Base-by-base conservation (phyloP, 805 yeast genomes). In the Spathaspora boniae region DNA sequence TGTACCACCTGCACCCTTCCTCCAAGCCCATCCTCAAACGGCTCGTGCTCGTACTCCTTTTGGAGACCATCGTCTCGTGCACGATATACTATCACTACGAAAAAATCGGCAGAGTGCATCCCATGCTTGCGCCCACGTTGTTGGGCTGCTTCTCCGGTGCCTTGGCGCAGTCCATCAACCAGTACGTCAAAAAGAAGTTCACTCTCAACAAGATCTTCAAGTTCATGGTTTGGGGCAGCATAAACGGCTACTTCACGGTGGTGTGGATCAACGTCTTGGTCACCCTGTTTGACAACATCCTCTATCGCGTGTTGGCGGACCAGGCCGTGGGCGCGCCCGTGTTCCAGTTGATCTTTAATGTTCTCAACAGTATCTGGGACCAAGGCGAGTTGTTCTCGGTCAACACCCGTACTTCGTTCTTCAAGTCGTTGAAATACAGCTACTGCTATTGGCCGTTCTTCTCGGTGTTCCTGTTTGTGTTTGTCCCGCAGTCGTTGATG, bases 381-480 rank as follows among this genome's bases (percentile, higher is more conserved):
- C 60, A 68, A 23, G 68, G 66, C 11, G 65, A 61, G 53, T 33
- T 70, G 54, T 38, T 34, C 31, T 34, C 53, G 51, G 12, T 37
- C 24, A 41, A 46, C 50, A 31, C 67, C 50, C 57, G 59, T 39
- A 43, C 62, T 7, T 56, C 71, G 6, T 76, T 65, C 43, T 38
- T 74, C 36, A 70, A 65, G 29, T 64, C 79, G 6, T 52, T 80
- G 40, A 71, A 70, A 37, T 68, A 71, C 37, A 70, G 80, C 23
- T 77, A 72, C 47, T 56, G 75, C 48, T 66, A 70, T 34, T 80
- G 84, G 82, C 84, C 86, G 3, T 55, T 72, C 27, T 71, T 76
- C 35, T 75, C 82, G 9, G 54, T 70, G 6, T 41, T 70, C 26
- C 64, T 74, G 40, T 80, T 80, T 50, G 60, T 65, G 15, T 59